phyloP scores from a whole-genome alignment of 345 rosid genomes.

The sweet orange (Citrus sinensis) region DVS_A1.0 CM039164.1:26013001-26013500 shows the following conservation, averaged over 20 bases:
- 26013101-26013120: background rate
- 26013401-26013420: background rate
- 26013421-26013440: background rate
- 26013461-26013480: background rate
- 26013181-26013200: background rate
- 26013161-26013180: background rate
- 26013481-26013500: background rate
- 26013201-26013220: background rate
- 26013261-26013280: background rate
- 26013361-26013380: slow-evolving; percentile 66
- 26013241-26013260: background rate
- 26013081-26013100: background rate
- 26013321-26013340: slow-evolving; percentile 53
- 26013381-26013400: slow-evolving; percentile 59
- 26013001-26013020: slow-evolving; percentile 1
- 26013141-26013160: background rate
- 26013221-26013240: background rate
- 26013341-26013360: slow-evolving; percentile 63
- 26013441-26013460: background rate
- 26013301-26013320: slow-evolving; percentile 56
- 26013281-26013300: slow-evolving; percentile 1
- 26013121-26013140: background rate
- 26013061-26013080: background rate
- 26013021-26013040: background rate
- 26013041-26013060: background rate